Evolutionary conservation across 2,329 filamentous ascomycete genomes (phyloP).

Genomic region (Aschersonia sp.): DNA sequence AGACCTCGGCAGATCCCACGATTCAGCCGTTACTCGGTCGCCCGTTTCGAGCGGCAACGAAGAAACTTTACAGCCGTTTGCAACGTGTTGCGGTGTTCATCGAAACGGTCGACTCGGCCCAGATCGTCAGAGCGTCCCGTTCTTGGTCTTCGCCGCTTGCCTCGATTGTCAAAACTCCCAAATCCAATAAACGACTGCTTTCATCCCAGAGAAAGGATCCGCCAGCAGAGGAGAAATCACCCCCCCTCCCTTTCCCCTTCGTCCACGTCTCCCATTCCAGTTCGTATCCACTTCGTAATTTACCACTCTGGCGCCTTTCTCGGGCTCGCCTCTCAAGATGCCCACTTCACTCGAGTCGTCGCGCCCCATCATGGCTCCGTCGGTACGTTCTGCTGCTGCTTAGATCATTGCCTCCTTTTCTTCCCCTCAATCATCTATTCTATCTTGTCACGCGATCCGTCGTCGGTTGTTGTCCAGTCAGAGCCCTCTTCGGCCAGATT

Average conservation of each 20-base stretch:
- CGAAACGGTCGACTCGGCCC: neutral
- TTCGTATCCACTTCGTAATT: neutral
- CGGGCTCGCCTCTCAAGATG: constrained; percentile 20
- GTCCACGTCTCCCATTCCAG: neutral
- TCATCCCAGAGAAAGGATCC: neutral
- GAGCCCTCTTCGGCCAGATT: no score
- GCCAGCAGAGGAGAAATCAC: neutral
- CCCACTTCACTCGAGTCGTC: constrained; percentile 44
- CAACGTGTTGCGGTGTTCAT: neutral
- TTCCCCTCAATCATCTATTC: constrained; percentile 1
- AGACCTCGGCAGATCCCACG: neutral
- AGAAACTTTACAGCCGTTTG: neutral
- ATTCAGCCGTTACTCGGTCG: neutral
- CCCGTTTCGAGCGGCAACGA: no score
- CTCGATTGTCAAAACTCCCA: neutral
- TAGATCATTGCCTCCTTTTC: constrained; percentile 2
- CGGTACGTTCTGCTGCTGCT: constrained; percentile 29
- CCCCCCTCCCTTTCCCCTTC: neutral
- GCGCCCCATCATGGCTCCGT: constrained; percentile 47
- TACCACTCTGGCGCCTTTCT: neutral
- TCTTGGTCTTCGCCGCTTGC: neutral
- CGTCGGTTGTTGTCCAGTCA: no score
- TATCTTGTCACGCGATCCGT: neutral
- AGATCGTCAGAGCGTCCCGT: neutral
- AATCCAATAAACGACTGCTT: neutral